A percentile compares a stretch with the other conserved stretches of the same genome.
Evolutionary conservation across 441 rosid genomes (phyloP).

Genomic region (Populus hybrid): DNA sequence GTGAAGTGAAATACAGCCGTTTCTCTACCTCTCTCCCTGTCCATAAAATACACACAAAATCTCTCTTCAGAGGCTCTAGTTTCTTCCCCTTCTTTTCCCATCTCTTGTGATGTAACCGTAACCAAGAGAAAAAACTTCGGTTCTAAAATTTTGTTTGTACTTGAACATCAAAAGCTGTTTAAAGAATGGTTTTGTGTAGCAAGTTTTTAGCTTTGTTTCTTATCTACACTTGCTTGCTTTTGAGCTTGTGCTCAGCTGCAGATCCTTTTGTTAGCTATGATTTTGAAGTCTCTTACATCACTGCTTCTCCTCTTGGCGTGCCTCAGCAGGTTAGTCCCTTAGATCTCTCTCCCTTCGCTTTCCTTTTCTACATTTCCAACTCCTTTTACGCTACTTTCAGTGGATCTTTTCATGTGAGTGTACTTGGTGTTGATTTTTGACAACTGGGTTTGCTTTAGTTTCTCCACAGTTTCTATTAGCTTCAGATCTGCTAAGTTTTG

Average conservation of each 20-base stretch:
- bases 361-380: neutral
- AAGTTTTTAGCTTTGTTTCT: conserved; percentile 37
- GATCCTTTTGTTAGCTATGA: conserved; percentile 64
- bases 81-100: conserved; percentile 15
- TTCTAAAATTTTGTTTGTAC: conserved; percentile 3
- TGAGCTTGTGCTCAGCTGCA: conserved; percentile 47
- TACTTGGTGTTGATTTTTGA: conserved; percentile 20
- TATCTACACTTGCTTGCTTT: conserved; percentile 47
- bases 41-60: neutral
- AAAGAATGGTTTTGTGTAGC: conserved; percentile 45
- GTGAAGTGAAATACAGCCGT: conserved; percentile 26
- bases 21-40: neutral
- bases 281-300: conserved; percentile 83
- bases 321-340: conserved; percentile 70
- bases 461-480: conserved; percentile 15
- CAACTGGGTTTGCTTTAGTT: conserved; percentile 24
- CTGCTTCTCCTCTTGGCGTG: conserved; percentile 96
- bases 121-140: neutral
- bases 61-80: conserved; percentile 14
- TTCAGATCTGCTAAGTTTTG: conserved; percentile 43
- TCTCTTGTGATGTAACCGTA: conserved; percentile 53
- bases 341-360: conserved; percentile 20
- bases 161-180: conserved; percentile 1
- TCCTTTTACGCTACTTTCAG: neutral
- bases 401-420: conserved; percentile 7